Base-by-base conservation (phyloP, 768 basidiomycete species). In the Russula earlei region DNA sequence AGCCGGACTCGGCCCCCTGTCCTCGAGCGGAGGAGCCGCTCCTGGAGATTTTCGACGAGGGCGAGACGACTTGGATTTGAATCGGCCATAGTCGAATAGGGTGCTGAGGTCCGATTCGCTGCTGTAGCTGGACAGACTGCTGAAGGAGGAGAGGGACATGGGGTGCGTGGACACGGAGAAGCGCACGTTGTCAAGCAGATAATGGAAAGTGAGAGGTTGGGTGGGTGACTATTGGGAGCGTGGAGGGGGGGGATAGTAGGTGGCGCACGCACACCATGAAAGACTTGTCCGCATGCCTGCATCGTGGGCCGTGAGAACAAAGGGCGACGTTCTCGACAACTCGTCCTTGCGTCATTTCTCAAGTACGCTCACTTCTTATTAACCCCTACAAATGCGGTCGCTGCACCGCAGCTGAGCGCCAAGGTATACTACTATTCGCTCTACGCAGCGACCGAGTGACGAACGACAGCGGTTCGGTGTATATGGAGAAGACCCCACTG, bases 131-230 rank as follows among this genome's bases (percentile, higher is more conserved):
- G 60, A 61, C 10, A 61, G 40, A 38, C 56, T 59, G 37, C 60
- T 61, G 57, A 61, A 54, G 27, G 60, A 61, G 40, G 56, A 59
- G 9, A 61, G 29, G 5, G 60, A 61, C 50, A 61, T 52, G 31
- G 55, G 36, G 48, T 29, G 48, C 27, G 29, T 31, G 29, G 7
- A 10, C 25, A 44, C 14, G 11, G 12, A 11, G 5, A 17, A n/a
- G 15, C 40, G 52, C 56, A 58, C 56, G 56, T 58, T 58, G 45
- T 48, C n/a, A 22, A 37, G 25, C 6, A 29, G 33, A 49, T 43
- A 51, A 44, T 55, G 38, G 42, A 20, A 25, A 25, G 34, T 38
- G 24, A 38, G 40, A 15, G 31, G 31, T 14, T n/a, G n/a, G 29
- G 29, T 31, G 10, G 29, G 29, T 7, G 29, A 10, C n/a, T n/a